These are phyloP conservation scores for Ophiobolus disseminans DNA, from an alignment of 2,329 filamentous ascomycete species.

Conservation along the genomic window DNA sequence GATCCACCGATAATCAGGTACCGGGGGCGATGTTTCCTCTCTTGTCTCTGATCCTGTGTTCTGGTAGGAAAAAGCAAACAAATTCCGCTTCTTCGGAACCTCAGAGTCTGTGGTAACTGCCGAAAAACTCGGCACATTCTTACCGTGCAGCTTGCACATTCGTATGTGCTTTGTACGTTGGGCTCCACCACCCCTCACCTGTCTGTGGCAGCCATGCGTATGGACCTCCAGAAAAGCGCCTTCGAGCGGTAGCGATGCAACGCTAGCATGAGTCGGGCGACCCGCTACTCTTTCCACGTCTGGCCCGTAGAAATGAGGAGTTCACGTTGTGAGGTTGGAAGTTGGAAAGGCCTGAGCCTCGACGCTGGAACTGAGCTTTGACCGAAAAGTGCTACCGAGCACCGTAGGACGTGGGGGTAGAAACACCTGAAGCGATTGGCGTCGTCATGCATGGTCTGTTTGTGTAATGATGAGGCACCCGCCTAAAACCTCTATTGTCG, in stretches of 20 bases:
- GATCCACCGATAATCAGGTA: constrained; percentile 42
- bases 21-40: constrained; percentile 25
- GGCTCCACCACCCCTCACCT: constrained; percentile 2
- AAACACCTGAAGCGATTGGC: constrained; percentile 11
- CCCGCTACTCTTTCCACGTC: not conserved
- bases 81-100: constrained; percentile 31
- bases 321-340: constrained; percentile 17
- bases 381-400: constrained; percentile 25
- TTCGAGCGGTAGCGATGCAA: not conserved
- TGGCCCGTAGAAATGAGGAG: not conserved
- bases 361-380: constrained; percentile 18
- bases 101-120: constrained; percentile 25
- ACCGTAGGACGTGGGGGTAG: constrained; percentile 34
- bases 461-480: constrained; percentile 19
- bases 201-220: constrained; percentile 5
- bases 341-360: too few species aligned
- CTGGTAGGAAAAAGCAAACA: constrained; percentile 38
- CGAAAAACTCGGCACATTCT: constrained; percentile 24
- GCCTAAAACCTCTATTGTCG: constrained; percentile 7
- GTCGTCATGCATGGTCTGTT: constrained; percentile 14
- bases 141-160: constrained; percentile 7
- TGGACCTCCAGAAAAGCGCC: not conserved
- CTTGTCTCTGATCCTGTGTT: constrained; percentile 23
- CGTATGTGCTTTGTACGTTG: constrained; percentile 13
- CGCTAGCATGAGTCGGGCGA: constrained; percentile 4